Evolutionary conservation across 352 stramenopile species (phyloP).

Genomic region (Pythium chondricola): DNA sequence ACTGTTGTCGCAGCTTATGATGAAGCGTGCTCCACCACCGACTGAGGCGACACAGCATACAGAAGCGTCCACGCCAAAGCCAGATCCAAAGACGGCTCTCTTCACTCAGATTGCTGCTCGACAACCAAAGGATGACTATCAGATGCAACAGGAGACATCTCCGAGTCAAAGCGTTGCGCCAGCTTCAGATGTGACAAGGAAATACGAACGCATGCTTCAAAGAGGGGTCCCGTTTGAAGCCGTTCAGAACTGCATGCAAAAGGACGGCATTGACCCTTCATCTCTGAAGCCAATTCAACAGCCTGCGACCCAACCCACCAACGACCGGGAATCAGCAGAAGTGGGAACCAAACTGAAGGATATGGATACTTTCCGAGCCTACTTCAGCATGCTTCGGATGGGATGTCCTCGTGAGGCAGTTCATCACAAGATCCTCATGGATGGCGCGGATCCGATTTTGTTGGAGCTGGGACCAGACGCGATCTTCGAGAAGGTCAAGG

Average conservation of each 20-base stretch:
- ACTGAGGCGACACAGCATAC: background rate
- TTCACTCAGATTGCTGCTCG: constrained; percentile 12
- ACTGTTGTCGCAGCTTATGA: background rate
- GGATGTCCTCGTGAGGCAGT: constrained; percentile 87
- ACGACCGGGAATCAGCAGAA: background rate
- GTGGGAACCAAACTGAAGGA: constrained; percentile 40
- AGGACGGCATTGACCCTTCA: constrained; percentile 47
- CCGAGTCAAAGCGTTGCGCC: no score
- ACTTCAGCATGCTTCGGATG: constrained; percentile 94
- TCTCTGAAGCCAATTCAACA: constrained; percentile 14
- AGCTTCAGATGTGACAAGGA: constrained; percentile 10
- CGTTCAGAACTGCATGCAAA: constrained; percentile 69
- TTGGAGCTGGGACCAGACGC: constrained; percentile 53
- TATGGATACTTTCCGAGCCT: constrained; percentile 68
- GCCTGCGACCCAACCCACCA: background rate
- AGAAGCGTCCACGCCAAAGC: no score
- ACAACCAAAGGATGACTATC: background rate
- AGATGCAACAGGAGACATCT: background rate
- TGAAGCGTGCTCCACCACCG: background rate
- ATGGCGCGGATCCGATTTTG: constrained; percentile 78
- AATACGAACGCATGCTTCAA: constrained; percentile 65
- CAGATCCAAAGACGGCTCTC: constrained; percentile 11
- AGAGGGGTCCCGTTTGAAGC: constrained; percentile 62
- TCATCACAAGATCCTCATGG: constrained; percentile 87
- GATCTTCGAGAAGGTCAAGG: constrained; percentile 57